Base-by-base conservation (phyloP, 2,329 filamentous ascomycete genomes). In the Talaromyces atroroseus region DNA sequence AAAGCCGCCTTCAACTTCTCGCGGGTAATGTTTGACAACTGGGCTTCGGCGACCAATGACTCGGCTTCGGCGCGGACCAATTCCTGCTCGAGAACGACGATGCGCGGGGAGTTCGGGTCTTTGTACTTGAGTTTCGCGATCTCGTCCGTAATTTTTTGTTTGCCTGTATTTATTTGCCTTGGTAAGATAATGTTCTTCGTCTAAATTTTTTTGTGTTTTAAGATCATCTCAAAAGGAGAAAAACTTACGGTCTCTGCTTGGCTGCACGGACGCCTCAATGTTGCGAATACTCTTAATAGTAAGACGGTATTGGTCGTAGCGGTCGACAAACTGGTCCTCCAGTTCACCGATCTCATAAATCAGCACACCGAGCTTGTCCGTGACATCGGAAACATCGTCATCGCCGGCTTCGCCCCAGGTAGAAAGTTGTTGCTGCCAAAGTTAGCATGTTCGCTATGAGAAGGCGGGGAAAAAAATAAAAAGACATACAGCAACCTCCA, bases 71-170 rank as follows among this genome's bases (percentile, higher is more conserved):
- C 94, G 66, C 94, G 92, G 65, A 99, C 94, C 58, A 99, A 89
- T 76, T 99, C 94, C 76, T 99, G 94, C 78, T 99, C 94, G 55
- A 99, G 86, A 42, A 99, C 92, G 57, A 96, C 91, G 65, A 99
- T 96, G 78, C 91, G 94, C 62, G 92, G 92, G 36, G 92, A 96
- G 79, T 95, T 96, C 64, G 94, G 94, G 76, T 99, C 94, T 80
- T 99, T 99, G 85, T 97, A 99, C 77, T 99, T 99, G 67, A 99
- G 84, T 75, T 97, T 92, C 51, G 94, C 92, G 66, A 99, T 99
- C 72, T 97, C 90, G 72, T 99, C 94, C 67, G 90, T 96, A 70
- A 99, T 97, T 79, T 97, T 99, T 75, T 97, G 92, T 80, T 99
- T 99, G 75, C 90, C 90, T 95, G 64, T 56, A 23, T 21, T 12